These are phyloP conservation scores for Rhodomyrtus tomentosa DNA, from an alignment of 345 rosid species.

Conservation along the genomic window DNA sequence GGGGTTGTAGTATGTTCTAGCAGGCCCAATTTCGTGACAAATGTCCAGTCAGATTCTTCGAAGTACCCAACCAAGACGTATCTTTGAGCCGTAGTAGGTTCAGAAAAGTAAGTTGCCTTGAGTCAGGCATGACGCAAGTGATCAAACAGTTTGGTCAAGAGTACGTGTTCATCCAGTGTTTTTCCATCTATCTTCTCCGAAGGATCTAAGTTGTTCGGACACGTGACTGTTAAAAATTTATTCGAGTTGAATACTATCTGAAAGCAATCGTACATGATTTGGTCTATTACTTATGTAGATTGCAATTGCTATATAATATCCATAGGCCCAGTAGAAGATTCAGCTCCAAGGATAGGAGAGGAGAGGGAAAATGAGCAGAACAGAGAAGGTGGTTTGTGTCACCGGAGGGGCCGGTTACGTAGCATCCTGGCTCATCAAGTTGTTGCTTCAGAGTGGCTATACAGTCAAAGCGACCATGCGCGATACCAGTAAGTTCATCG, in stretches of 20 bases:
- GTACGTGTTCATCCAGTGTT: background rate
- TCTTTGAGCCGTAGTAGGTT: background rate
- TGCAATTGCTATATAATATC: background rate
- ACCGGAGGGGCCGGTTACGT: constrained; percentile 37
- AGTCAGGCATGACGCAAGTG: background rate
- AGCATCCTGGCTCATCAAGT: constrained; percentile 35
- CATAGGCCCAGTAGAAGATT: background rate
- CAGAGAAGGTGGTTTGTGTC: constrained; percentile 16
- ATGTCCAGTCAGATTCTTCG: no score
- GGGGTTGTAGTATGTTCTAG: no score
- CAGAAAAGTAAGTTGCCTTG: background rate
- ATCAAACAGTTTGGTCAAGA: background rate
- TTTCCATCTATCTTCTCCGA: background rate
- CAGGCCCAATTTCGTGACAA: no score
- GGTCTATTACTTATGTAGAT: background rate
- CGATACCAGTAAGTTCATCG: constrained; percentile 8
- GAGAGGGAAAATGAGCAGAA: background rate
- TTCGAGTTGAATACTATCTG: background rate
- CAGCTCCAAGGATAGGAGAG: background rate
- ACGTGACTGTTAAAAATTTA: background rate
- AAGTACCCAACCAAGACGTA: background rate
- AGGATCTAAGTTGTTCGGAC: background rate
- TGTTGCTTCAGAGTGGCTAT: constrained; percentile 29
- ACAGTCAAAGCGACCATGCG: constrained; percentile 33
- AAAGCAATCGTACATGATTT: background rate